Evolutionary conservation across 176 grass and related monocot genomes (phyloP).

Genomic region (Rhipidocladum racemiflorum): DNA sequence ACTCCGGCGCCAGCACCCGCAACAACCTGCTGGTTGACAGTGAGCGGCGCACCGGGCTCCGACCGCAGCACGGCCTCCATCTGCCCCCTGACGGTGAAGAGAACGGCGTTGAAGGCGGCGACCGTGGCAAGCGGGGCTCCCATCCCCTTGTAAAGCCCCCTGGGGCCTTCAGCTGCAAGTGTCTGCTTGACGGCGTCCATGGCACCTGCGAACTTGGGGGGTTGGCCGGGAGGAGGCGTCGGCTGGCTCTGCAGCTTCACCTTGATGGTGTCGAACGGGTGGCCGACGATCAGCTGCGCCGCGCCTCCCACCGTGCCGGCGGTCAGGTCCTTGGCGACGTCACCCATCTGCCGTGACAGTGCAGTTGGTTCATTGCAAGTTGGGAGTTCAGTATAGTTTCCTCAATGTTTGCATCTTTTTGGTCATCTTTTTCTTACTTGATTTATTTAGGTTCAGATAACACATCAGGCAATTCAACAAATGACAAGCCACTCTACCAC

Average conservation of each 20-base stretch:
- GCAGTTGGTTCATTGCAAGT: background rate
- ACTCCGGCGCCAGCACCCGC: constrained; percentile 74
- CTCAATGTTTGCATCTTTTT: background rate
- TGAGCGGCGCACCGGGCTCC: constrained; percentile 49
- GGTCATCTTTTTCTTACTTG: background rate
- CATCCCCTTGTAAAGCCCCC: constrained; percentile 92
- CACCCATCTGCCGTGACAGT: constrained; percentile 57
- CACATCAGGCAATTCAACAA: background rate
- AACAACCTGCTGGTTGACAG: constrained; percentile 59
- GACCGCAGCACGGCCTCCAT: constrained; percentile 67
- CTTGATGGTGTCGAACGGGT: constrained; percentile 93
- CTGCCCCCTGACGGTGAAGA: constrained; percentile 81
- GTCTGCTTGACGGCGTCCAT: constrained; percentile 75
- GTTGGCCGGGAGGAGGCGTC: constrained; percentile 52
- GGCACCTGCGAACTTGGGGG: constrained; percentile 64
- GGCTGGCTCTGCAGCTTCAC: constrained; percentile 94
- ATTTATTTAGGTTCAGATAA: background rate
- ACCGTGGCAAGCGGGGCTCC: constrained; percentile 88
- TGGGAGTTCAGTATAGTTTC: background rate
- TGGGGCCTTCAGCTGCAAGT: constrained; percentile 55
- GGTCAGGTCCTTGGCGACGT: constrained; percentile 81
- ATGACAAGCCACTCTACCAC: background rate
- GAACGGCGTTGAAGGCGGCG: constrained; percentile 79
- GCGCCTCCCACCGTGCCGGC: constrained; percentile 77
- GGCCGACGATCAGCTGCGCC: constrained; percentile 71